Evolutionary conservation across 208 protist species (phyloP).

Genomic region (Trypanosoma cruzi): DNA sequence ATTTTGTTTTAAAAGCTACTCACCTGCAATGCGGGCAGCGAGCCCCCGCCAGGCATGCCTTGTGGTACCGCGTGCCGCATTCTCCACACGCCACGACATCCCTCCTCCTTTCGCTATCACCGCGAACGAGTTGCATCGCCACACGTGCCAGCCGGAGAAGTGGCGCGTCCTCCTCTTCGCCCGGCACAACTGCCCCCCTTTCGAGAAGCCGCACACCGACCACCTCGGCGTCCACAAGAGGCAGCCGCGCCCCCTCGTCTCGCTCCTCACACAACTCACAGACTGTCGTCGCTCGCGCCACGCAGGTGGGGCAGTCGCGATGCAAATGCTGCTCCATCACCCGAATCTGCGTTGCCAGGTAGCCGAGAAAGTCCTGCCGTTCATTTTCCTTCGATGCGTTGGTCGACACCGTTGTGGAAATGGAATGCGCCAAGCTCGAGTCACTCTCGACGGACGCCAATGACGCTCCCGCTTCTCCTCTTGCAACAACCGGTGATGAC

Average conservation of each 20-base stretch:
- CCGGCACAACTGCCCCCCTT: not conserved
- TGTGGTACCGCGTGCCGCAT: slow-evolving; percentile 14
- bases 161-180: not conserved
- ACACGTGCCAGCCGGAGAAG: not conserved
- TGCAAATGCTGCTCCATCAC: slow-evolving; percentile 13
- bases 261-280: slow-evolving; percentile 16
- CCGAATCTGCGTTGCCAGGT: slow-evolving; percentile 10
- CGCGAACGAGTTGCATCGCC: slow-evolving; percentile 11
- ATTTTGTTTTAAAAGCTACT: too few species aligned
- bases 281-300: slow-evolving; percentile 5
- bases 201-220: slow-evolving; percentile 8
- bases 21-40: slow-evolving; percentile 13
- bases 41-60: not conserved
- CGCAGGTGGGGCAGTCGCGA: slow-evolving; percentile 12
- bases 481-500: not conserved
- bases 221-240: slow-evolving; percentile 8
- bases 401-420: not conserved
- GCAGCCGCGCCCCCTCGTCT: slow-evolving; percentile 1
- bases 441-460: not conserved
- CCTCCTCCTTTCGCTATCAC: not conserved
- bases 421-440: not conserved
- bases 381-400: not conserved
- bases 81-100: not conserved
- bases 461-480: not conserved
- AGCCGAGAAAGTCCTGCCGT: slow-evolving; percentile 1